Base-by-base conservation (phyloP, 2,329 filamentous ascomycete species). In the Fusarium albidum region DNA sequence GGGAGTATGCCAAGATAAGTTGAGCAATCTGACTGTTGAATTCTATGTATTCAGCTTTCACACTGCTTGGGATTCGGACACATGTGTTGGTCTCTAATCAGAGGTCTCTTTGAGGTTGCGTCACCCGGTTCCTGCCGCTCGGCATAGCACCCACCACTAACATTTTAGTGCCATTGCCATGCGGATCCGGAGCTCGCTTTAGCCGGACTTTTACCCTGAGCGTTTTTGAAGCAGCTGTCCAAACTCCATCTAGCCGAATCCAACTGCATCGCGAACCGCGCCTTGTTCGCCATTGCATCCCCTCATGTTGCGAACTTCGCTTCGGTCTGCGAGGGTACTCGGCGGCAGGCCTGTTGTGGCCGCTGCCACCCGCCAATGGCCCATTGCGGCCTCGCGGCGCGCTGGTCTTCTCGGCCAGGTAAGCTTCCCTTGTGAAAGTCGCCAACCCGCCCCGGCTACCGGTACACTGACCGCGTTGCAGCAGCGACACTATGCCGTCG, bases 271-370 rank as follows among this genome's bases (percentile, higher is more conserved):
- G 64, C 61, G 56, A 59, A 58, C 61, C 61, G 67, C 65, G 72
- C 67, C 69, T 55, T 66, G 70, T 69, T 71, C 72, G 76, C 73
- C 73, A 75, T 74, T 72, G 71, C 73, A 79, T 77, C 78, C 76
- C 77, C 79, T 79, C 79, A 88, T 88, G 85, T 82, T 88, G 82
- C 85, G 85, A 79, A 84, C 83, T 74, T 87, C 85, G 75, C 77
- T 88, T 78, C 83, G 81, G 78, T 85, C 85, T 73, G 82, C 82
- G 71, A 84, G 79, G 79, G 78, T 80, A 69, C 75, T 86, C 72
- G 77, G 81, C 76, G 76, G 77, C 73, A 80, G 77, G 76, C 77
- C 82, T 69, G 68, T 77, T 72, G 77, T 77, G 73, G 77, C 80
- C 68, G 75, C 77, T 70, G 76, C 77, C 65, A 75, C 76, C 73